These are phyloP conservation scores for Ogataea philodendri DNA, from an alignment of 805 yeast species.

Conservation along the genomic window DNA sequence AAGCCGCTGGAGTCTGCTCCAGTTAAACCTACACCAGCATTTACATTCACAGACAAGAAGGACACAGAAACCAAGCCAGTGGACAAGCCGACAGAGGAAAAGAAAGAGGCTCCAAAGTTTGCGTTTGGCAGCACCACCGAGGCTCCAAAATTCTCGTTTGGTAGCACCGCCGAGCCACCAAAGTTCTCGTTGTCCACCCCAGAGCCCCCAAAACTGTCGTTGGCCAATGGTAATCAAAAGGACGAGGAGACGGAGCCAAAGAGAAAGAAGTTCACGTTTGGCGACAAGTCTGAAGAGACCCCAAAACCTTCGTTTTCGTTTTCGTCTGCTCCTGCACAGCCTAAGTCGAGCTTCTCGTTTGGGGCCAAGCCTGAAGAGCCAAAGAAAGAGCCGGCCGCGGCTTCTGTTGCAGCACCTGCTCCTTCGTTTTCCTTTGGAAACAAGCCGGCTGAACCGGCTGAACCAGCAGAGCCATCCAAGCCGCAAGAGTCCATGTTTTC, in stretches of 20 bases:
- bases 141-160: slow-evolving; percentile 3
- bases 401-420: not conserved
- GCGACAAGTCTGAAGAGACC: not conserved
- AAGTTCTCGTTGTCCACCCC: not conserved
- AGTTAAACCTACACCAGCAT: slow-evolving; percentile 9
- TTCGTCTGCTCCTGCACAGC: not conserved
- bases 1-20: slow-evolving; percentile 1
- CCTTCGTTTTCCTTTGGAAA: slow-evolving; percentile 8
- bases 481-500: slow-evolving; percentile 11
- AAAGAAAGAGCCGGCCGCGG: not conserved
- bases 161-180: too few species aligned
- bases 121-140: too few species aligned
- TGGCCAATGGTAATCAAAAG: not conserved
- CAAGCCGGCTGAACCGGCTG: slow-evolving; percentile 1
- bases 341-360: slow-evolving; percentile 1
- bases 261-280: slow-evolving; percentile 1
- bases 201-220: slow-evolving; percentile 1
- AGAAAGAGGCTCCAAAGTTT: slow-evolving; percentile 1
- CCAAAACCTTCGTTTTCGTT: slow-evolving; percentile 7
- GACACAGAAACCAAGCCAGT: not conserved
- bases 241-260: slow-evolving; percentile 3
- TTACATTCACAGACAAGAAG: slow-evolving; percentile 2
- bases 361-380: slow-evolving; percentile 2
- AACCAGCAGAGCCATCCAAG: slow-evolving; percentile 1
- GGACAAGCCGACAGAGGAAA: too few species aligned